Conservation (phyloP, 208 protist genomes). For the Vickermania spadyakhi region DNA sequence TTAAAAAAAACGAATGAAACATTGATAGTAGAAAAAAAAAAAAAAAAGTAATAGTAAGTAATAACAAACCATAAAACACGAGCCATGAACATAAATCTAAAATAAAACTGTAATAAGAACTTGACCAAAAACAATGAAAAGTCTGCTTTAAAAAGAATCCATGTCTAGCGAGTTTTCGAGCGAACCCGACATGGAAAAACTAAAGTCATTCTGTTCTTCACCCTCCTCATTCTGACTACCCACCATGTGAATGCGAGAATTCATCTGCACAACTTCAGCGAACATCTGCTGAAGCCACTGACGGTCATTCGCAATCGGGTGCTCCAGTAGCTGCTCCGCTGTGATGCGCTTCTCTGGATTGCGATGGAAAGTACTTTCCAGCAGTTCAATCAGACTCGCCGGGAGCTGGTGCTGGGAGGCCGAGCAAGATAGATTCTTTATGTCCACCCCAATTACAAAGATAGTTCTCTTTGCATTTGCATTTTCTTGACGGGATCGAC, state of each 20-base stretch:
- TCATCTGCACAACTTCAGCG: conserved; percentile 25
- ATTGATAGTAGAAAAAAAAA: neutral
- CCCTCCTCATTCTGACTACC: neutral
- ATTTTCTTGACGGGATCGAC: neutral
- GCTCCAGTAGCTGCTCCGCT: conserved; percentile 54
- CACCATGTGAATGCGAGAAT: neutral
- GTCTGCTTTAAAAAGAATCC: neutral
- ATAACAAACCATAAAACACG: too few species aligned
- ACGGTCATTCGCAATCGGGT: conserved; percentile 63
- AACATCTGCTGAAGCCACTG: conserved; percentile 68
- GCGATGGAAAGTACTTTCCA: conserved; percentile 55
- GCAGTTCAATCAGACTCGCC: conserved; percentile 51
- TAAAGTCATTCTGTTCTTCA: neutral
- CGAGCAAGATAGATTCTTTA: neutral
- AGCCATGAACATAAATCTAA: neutral
- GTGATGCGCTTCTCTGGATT: conserved; percentile 63
- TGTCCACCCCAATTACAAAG: neutral
- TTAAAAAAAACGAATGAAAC: neutral
- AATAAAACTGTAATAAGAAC: neutral
- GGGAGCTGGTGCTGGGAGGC: conserved; percentile 17
- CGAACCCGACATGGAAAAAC: neutral
- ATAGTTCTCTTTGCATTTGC: neutral
- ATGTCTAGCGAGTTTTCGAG: neutral
- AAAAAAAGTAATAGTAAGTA: neutral
- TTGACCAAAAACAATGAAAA: neutral